Evolutionary conservation across 2,329 filamentous ascomycete species (phyloP).

Genomic region (Xylaria sp.): DNA sequence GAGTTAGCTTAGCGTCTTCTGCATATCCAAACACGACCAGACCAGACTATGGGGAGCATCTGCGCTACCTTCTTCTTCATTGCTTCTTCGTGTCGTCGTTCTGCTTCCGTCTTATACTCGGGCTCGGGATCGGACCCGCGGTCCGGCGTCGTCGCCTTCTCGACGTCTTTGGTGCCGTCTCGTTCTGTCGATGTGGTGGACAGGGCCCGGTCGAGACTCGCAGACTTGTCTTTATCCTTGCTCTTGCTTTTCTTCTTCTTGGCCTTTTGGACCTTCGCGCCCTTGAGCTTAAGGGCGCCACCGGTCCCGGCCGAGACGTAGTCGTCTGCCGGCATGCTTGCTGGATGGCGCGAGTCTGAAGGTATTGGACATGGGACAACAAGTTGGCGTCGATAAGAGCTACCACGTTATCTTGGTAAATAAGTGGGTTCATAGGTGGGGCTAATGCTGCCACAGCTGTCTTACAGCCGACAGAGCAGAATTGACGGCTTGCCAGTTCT

Average conservation of each 20-base stretch:
- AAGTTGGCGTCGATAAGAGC: slow-evolving; percentile 1
- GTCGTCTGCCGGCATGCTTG: slow-evolving; percentile 78
- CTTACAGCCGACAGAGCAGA: not conserved
- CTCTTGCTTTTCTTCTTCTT: slow-evolving; percentile 65
- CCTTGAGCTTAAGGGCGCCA: slow-evolving; percentile 88
- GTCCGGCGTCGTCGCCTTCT: slow-evolving; percentile 45
- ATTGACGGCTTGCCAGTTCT: not conserved
- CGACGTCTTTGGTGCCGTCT: slow-evolving; percentile 43
- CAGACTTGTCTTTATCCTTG: slow-evolving; percentile 51
- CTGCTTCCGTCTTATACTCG: slow-evolving; percentile 80
- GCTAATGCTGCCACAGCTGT: not conserved
- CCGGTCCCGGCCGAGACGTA: slow-evolving; percentile 73
- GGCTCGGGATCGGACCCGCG: slow-evolving; percentile 45
- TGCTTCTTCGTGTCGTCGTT: slow-evolving; percentile 82
- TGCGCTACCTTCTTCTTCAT: slow-evolving; percentile 75
- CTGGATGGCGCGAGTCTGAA: slow-evolving; percentile 18
- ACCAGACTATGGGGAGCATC: not conserved
- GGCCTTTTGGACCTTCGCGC: slow-evolving; percentile 70
- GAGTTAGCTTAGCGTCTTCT: slow-evolving; percentile 33
- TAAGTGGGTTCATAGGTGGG: not conserved
- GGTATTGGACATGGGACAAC: not conserved
- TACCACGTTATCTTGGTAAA: not conserved
- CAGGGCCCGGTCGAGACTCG: slow-evolving; percentile 59
- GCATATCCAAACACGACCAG: not conserved
- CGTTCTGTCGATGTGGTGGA: slow-evolving; percentile 46